These are phyloP conservation scores for Metarhizium rileyi DNA, from an alignment of 2,329 filamentous ascomycete genomes.

Conservation along the genomic window DNA sequence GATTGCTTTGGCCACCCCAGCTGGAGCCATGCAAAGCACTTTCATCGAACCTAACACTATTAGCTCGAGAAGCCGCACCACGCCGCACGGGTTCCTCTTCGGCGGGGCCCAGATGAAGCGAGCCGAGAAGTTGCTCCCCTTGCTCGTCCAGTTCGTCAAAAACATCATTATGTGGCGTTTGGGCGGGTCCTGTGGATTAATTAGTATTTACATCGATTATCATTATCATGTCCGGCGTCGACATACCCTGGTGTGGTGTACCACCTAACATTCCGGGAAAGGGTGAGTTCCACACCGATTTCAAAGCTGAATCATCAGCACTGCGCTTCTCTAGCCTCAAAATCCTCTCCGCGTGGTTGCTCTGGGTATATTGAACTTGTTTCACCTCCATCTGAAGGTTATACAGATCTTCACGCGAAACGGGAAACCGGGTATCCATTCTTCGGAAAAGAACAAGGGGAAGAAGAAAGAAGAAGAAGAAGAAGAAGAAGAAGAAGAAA, in stretches of 20 bases:
- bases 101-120: conserved; percentile 67
- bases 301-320: conserved; percentile 57
- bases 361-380: conserved; percentile 55
- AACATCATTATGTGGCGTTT: conserved; percentile 69
- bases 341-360: conserved; percentile 51
- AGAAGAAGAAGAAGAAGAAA: too few species aligned
- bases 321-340: conserved; percentile 55
- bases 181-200: conserved; percentile 55
- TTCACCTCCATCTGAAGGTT: conserved; percentile 63
- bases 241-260: conserved; percentile 72
- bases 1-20: conserved; percentile 68
- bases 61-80: conserved; percentile 82
- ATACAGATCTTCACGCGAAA: conserved; percentile 55
- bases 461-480: background rate
- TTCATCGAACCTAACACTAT: conserved; percentile 96
- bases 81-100: conserved; percentile 80
- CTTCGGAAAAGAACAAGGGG: conserved; percentile 18
- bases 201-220: background rate
- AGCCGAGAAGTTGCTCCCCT: conserved; percentile 67
- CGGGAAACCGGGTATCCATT: conserved; percentile 55
- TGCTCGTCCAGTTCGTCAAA: conserved; percentile 90
- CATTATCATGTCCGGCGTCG: background rate
- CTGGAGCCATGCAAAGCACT: conserved; percentile 81
- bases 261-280: conserved; percentile 79
- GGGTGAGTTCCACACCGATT: conserved; percentile 88